A percentile compares a stretch with the other conserved stretches of the same genome.
phyloP scores from a whole-genome alignment of 1,139 yeast species.

The Geotrichum histeridarum region DNA sequence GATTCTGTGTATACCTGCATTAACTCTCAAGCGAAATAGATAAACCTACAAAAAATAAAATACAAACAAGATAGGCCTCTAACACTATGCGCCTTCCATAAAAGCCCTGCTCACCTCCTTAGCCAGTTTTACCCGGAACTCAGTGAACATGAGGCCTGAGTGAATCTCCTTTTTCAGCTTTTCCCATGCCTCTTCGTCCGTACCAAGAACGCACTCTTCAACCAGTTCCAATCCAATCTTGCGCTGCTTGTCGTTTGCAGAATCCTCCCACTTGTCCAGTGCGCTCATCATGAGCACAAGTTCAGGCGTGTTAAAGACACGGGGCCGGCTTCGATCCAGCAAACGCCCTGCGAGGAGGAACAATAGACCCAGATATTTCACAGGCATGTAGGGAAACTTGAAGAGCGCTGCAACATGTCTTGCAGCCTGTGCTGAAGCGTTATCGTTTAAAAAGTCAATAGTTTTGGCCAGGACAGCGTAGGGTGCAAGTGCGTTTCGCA shows the following conservation, averaged over 20 bases:
- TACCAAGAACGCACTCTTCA: constrained; percentile 10
- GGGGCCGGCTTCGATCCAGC: constrained; percentile 21
- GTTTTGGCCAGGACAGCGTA: constrained; percentile 61
- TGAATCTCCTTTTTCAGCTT: constrained; percentile 2
- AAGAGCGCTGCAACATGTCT: constrained; percentile 49
- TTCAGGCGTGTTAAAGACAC: constrained; percentile 36
- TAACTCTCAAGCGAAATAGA: background rate
- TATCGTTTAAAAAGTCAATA: constrained; percentile 36
- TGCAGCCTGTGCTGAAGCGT: constrained; percentile 34
- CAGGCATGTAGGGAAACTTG: constrained; percentile 61
- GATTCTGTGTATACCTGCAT: background rate
- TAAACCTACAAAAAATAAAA: background rate
- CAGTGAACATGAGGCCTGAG: constrained; percentile 13
- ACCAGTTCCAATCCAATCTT: constrained; percentile 9
- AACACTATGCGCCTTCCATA: constrained; percentile 24
- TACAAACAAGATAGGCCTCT: background rate
- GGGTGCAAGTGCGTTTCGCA: constrained; percentile 66
- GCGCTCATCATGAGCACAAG: constrained; percentile 47
- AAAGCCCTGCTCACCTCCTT: constrained; percentile 27
- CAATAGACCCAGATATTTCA: constrained; percentile 44
- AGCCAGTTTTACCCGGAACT: constrained; percentile 24
- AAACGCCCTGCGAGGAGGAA: constrained; percentile 36
- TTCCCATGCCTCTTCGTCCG: constrained; percentile 3
- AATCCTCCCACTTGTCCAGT: constrained; percentile 46
- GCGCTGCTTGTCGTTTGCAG: constrained; percentile 13